phyloP scores from a whole-genome alignment of 805 yeast genomes.

The Candida ascalaphidarum region DNA sequence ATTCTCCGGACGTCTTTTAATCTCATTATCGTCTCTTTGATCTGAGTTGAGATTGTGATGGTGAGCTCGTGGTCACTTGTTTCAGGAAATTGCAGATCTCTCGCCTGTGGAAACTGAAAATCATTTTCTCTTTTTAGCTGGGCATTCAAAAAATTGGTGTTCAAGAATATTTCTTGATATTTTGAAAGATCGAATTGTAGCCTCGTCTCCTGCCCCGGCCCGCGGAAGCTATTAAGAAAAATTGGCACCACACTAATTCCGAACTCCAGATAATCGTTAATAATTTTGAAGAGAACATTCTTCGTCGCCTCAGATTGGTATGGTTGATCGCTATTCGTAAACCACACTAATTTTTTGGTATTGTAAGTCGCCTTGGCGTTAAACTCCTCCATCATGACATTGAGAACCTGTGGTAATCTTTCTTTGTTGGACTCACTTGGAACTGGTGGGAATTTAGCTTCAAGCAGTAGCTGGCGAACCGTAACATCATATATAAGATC shows the following conservation, averaged over 20 bases:
- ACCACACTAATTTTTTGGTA: conserved; percentile 53
- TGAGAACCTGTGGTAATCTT: conserved; percentile 33
- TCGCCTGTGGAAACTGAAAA: too few relatives aligned
- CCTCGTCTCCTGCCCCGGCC: too few relatives aligned
- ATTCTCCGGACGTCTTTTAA: conserved; percentile 57
- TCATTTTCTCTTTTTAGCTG: conserved; percentile 7
- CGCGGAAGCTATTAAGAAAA: conserved; percentile 30
- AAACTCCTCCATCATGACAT: conserved; percentile 49
- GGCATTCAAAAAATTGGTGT: conserved; percentile 34
- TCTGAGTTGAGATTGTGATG: conserved; percentile 12
- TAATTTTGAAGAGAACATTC: conserved; percentile 44
- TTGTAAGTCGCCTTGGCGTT: conserved; percentile 36
- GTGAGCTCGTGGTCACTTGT: conserved; percentile 1
- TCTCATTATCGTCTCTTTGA: conserved; percentile 42
- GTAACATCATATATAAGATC: conserved; percentile 38
- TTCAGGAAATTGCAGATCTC: too few relatives aligned
- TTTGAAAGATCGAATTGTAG: conserved; percentile 29
- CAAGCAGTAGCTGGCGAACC: too few relatives aligned
- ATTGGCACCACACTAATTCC: conserved; percentile 55
- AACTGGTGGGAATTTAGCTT: conserved; percentile 5
- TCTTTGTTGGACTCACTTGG: conserved; percentile 4
- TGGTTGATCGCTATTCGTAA: conserved; percentile 74
- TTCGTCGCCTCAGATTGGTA: conserved; percentile 34
- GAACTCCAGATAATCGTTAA: conserved; percentile 51
- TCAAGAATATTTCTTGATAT: conserved; percentile 51